Conservation (phyloP, 2,329 filamentous ascomycete genomes). For the Penicillium sp. region DNA sequence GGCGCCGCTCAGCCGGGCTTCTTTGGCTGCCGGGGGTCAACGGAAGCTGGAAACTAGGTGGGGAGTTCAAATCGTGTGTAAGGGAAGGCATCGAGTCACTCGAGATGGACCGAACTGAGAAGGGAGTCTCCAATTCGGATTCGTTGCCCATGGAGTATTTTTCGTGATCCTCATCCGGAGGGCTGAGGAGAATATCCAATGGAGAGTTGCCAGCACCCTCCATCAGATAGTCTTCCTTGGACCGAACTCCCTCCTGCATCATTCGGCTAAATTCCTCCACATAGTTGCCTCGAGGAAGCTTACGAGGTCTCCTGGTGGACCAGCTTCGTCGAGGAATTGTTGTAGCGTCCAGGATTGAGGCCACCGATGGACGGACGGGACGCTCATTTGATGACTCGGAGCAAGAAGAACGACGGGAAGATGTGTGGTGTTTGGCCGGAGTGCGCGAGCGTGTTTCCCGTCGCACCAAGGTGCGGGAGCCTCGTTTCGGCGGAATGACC, state of each 20-base stretch:
- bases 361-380: slow-evolving; percentile 55
- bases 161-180: slow-evolving; percentile 48
- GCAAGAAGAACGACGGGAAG: slow-evolving; percentile 27
- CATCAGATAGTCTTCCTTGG: slow-evolving; percentile 49
- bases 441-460: slow-evolving; percentile 21
- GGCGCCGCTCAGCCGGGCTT: slow-evolving; percentile 40
- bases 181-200: slow-evolving; percentile 56
- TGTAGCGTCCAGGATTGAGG: slow-evolving; percentile 58
- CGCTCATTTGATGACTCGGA: slow-evolving; percentile 33
- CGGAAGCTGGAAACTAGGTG: slow-evolving; percentile 43
- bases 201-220: slow-evolving; percentile 45
- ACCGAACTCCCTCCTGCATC: slow-evolving; percentile 51
- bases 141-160: slow-evolving; percentile 43
- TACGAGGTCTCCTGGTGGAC: slow-evolving; percentile 39
- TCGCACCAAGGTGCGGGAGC: slow-evolving; percentile 20
- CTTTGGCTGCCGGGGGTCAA: slow-evolving; percentile 42
- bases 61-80: slow-evolving; percentile 50
- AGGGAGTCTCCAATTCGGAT: slow-evolving; percentile 43
- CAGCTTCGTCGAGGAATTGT: slow-evolving; percentile 52
- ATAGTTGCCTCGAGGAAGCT: slow-evolving; percentile 42
- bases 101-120: slow-evolving; percentile 53
- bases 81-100: slow-evolving; percentile 59
- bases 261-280: slow-evolving; percentile 55
- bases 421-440: slow-evolving; percentile 17
- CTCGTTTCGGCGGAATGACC: slow-evolving; percentile 36